Percentiles rank a stretch among this genome's conserved stretches.
Conservation (phyloP, 2,329 filamentous ascomycete genomes). For the Sarocladiaceae sp. region DNA sequence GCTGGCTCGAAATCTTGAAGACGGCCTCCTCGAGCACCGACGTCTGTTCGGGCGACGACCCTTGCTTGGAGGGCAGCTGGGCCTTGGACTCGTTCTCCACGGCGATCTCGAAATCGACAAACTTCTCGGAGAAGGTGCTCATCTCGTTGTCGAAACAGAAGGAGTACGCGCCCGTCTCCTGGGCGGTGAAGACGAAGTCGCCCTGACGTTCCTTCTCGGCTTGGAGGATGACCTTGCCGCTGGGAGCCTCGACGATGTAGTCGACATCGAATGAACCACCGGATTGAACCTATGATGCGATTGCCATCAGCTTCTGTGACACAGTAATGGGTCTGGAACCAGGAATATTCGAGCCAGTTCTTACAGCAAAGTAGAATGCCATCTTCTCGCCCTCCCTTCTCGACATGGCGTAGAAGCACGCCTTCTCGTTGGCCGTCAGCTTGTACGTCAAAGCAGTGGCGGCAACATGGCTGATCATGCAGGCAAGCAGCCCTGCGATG, state of each 20-base stretch:
- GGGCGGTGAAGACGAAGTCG: slow-evolving; percentile 95
- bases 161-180: slow-evolving; percentile 78
- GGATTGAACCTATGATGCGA: slow-evolving; percentile 74
- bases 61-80: slow-evolving; percentile 80
- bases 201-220: slow-evolving; percentile 90
- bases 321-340: too few relatives aligned
- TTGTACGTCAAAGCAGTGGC: slow-evolving; percentile 95
- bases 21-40: slow-evolving; percentile 86
- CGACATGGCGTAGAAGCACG: slow-evolving; percentile 86
- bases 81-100: slow-evolving; percentile 87
- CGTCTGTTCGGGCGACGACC: slow-evolving; percentile 83
- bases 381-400: slow-evolving; percentile 79
- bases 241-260: slow-evolving; percentile 79
- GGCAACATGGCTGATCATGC: slow-evolving; percentile 61
- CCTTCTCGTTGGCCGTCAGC: slow-evolving; percentile 82
- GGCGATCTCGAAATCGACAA: slow-evolving; percentile 95
- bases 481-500: slow-evolving; percentile 64
- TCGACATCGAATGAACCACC: slow-evolving; percentile 97
- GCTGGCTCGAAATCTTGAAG: slow-evolving; percentile 85
- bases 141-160: slow-evolving; percentile 99
- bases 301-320: too few relatives aligned
- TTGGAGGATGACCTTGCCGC: slow-evolving; percentile 72
- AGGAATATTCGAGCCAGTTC: too few relatives aligned
- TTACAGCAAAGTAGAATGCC: slow-evolving; percentile 95
- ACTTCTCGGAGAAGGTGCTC: slow-evolving; percentile 95